Conservation (phyloP, 345 rosid genomes). For the Psidium guajava region DNA sequence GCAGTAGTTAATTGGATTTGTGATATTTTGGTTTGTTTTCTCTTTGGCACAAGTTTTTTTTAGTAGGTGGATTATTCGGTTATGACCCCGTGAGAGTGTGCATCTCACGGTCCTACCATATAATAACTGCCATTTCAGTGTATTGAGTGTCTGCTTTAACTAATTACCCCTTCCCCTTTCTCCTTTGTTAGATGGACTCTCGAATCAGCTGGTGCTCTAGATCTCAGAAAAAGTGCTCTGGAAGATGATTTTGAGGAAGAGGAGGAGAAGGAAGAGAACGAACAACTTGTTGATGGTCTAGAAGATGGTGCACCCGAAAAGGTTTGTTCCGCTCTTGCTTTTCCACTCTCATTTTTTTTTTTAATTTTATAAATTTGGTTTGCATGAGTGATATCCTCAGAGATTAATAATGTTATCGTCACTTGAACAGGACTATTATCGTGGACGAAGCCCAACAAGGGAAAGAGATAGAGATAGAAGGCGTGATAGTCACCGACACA, state of each 20-base stretch:
- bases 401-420: neutral
- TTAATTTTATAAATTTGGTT: neutral
- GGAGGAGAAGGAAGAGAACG: constrained; percentile 88
- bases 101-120: neutral
- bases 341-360: neutral
- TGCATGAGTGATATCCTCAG: neutral
- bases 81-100: neutral
- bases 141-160: neutral
- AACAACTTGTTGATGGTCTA: constrained; percentile 36
- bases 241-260: constrained; percentile 98
- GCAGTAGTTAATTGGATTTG: neutral
- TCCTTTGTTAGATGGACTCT: constrained; percentile 55
- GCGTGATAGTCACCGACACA: constrained; percentile 58
- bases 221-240: constrained; percentile 78
- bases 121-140: neutral
- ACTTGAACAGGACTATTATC: constrained; percentile 53
- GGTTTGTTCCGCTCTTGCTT: constrained; percentile 17
- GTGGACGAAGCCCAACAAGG: constrained; percentile 65
- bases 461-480: constrained; percentile 79
- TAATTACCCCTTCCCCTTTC: neutral
- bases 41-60: neutral
- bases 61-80: neutral
- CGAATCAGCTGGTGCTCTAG: constrained; percentile 57
- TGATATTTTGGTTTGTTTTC: neutral
- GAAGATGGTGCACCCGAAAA: constrained; percentile 48